phyloP scores from a whole-genome alignment of 805 yeast species.

The Wickerhamiella nectarea region DNA sequence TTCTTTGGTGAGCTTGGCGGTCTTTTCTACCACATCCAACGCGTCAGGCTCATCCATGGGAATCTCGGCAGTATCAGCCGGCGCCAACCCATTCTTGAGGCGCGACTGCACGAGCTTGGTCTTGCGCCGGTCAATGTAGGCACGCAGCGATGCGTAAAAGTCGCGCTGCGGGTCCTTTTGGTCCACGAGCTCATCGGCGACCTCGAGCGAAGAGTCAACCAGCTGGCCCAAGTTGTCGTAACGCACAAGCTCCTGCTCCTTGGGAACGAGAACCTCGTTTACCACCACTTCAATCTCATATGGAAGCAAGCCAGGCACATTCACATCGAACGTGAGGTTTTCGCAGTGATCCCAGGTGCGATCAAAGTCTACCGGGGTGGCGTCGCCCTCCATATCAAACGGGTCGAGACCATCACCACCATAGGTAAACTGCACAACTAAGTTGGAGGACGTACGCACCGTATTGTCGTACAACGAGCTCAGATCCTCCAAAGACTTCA shows the following conservation, averaged over 20 bases:
- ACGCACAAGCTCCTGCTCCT: conserved; percentile 47
- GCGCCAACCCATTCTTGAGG: conserved; percentile 37
- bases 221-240: conserved; percentile 55
- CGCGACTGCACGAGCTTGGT: conserved; percentile 42
- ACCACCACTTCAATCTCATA: conserved; percentile 47
- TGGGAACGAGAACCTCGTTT: conserved; percentile 43
- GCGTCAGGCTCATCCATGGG: conserved; percentile 25
- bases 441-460: conserved; percentile 87
- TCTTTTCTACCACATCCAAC: conserved; percentile 26
- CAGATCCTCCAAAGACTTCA: conserved; percentile 94
- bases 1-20: conserved; percentile 43
- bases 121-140: conserved; percentile 47
- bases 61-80: conserved; percentile 31
- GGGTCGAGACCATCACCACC: conserved; percentile 99
- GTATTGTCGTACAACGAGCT: conserved; percentile 88
- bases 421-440: conserved; percentile 92
- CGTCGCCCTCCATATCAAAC: conserved; percentile 98
- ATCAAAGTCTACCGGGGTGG: conserved; percentile 82
- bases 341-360: conserved; percentile 91
- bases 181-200: conserved; percentile 54
- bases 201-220: conserved; percentile 19
- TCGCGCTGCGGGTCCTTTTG: conserved; percentile 78
- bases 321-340: conserved; percentile 50
- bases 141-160: conserved; percentile 63
- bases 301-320: conserved; percentile 50